phyloP scores from a whole-genome alignment of 2,329 filamentous ascomycete genomes.

The Trichothecium sympodiale region DNA sequence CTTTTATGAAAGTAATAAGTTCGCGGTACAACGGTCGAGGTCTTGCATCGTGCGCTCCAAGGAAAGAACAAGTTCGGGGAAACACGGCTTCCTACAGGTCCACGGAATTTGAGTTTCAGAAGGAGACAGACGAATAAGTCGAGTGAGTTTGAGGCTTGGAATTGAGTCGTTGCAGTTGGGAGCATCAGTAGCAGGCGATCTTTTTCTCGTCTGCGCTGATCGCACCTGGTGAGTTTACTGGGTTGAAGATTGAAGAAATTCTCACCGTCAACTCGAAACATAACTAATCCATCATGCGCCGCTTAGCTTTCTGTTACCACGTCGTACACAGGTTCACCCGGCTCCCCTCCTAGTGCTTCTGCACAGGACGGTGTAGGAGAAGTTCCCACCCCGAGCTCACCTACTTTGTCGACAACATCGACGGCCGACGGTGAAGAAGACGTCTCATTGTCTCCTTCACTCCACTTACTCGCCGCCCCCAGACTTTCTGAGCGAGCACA shows the following conservation, averaged over 20 bases:
- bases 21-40: too few species aligned
- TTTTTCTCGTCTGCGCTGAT: conserved; percentile 51
- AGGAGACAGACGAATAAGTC: conserved; percentile 4
- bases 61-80: too few species aligned
- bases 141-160: conserved; percentile 4
- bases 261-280: background rate
- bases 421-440: conserved; percentile 47
- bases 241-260: background rate
- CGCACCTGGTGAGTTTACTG: conserved; percentile 36
- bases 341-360: conserved; percentile 45
- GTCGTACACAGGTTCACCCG: conserved; percentile 40
- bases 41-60: too few species aligned
- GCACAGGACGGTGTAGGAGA: conserved; percentile 45
- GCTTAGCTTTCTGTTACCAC: conserved; percentile 36
- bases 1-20: too few species aligned
- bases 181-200: conserved; percentile 51
- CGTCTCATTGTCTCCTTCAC: conserved; percentile 42
- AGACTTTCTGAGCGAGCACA: conserved; percentile 43
- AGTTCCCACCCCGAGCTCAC: conserved; percentile 36
- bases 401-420: conserved; percentile 50
- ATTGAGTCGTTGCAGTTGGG: conserved; percentile 15
- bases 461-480: conserved; percentile 49
- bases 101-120: too few species aligned
- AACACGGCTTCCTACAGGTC: too few species aligned
- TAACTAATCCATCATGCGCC: conserved; percentile 2